These are phyloP conservation scores for Fusarium sp. DNA, from an alignment of 2,329 filamentous ascomycete species.

Conservation along the genomic window DNA sequence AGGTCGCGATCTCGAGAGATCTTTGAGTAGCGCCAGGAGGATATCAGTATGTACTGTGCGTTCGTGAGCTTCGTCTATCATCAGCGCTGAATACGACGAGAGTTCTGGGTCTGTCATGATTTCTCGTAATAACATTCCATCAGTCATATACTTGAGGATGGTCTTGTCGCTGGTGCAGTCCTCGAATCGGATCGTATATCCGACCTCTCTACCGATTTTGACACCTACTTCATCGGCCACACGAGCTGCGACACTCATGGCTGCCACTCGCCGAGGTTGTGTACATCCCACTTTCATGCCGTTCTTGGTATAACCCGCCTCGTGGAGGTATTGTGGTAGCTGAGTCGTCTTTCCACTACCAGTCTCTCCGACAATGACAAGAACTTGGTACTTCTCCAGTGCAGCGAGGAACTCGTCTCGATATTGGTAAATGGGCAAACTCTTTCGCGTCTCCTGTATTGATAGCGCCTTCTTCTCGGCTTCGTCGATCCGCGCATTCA, in stretches of 20 bases:
- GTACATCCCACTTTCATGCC: constrained; percentile 92
- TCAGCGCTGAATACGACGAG: constrained; percentile 83
- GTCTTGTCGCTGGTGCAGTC: constrained; percentile 93
- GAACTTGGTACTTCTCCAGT: constrained; percentile 83
- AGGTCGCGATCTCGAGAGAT: constrained; percentile 82
- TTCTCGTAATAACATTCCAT: constrained; percentile 92
- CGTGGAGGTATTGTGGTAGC: constrained; percentile 90
- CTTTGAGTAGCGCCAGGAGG: constrained; percentile 86
- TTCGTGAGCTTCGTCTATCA: constrained; percentile 99
- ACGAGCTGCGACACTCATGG: constrained; percentile 96
- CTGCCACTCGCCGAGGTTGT: constrained; percentile 92
- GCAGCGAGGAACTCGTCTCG: constrained; percentile 88
- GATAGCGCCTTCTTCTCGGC: constrained; percentile 88
- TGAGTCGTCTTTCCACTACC: constrained; percentile 97
- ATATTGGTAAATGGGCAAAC: constrained; percentile 88
- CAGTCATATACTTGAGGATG: constrained; percentile 94
- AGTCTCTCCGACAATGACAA: constrained; percentile 95
- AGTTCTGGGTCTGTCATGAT: constrained; percentile 90
- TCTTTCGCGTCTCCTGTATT: constrained; percentile 92
- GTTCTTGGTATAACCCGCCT: constrained; percentile 87
- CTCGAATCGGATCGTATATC: constrained; percentile 95
- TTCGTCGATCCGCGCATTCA: constrained; percentile 85
- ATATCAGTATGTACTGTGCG: constrained; percentile 92
- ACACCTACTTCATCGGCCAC: constrained; percentile 94
- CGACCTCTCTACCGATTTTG: constrained; percentile 90